Evolutionary conservation across 2,329 filamentous ascomycete species (phyloP).

Genomic region (Apiospora pterosperma): DNA sequence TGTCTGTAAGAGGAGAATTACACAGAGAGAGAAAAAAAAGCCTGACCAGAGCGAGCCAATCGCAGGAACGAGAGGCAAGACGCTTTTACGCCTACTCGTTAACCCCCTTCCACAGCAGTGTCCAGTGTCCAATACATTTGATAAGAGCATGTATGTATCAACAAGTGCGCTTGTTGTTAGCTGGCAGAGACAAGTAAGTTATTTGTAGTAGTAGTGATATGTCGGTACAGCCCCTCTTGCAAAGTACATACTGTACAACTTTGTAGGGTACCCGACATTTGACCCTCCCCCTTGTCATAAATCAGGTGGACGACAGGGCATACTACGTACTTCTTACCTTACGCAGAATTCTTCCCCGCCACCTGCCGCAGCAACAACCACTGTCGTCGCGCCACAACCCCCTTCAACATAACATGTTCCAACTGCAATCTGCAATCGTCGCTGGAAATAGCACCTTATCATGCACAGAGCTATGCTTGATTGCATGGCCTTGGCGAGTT

Average conservation of each 20-base stretch:
- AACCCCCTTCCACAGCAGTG: background rate
- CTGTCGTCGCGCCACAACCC: background rate
- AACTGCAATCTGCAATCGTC: background rate
- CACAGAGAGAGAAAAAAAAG: background rate
- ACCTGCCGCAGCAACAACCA: background rate
- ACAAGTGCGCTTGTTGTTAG: background rate
- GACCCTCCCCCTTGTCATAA: background rate
- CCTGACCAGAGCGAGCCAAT: background rate
- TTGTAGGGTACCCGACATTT: background rate
- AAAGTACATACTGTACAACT: no score
- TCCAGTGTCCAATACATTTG: background rate
- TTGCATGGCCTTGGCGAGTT: background rate
- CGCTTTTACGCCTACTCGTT: background rate
- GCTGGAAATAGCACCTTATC: background rate
- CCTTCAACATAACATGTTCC: background rate
- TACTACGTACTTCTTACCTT: no score
- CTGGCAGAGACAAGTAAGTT: background rate
- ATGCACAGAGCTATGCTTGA: background rate
- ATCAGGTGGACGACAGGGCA: background rate
- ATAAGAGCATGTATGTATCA: background rate
- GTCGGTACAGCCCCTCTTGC: background rate
- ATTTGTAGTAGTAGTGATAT: background rate
- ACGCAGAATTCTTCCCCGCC: background rate
- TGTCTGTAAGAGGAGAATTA: background rate
- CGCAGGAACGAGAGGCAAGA: background rate